These are phyloP conservation scores for Arabis alpina DNA, from an alignment of 345 rosid species.

Conservation along the genomic window DNA sequence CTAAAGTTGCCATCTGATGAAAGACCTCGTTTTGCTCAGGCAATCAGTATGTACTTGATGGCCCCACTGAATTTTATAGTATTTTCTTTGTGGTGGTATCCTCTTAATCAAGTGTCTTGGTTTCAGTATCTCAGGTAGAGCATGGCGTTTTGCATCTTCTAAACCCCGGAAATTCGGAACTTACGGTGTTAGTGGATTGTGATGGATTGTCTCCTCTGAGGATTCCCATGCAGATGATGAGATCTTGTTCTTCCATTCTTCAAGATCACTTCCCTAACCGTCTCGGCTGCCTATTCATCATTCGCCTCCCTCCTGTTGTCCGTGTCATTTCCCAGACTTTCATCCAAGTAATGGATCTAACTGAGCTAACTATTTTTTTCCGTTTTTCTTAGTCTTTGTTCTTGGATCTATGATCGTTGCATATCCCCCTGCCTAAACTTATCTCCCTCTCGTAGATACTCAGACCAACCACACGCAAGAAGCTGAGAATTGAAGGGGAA, in stretches of 20 bases:
- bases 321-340: constrained; percentile 88
- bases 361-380: not conserved
- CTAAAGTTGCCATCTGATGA: constrained; percentile 63
- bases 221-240: constrained; percentile 90
- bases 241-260: constrained; percentile 81
- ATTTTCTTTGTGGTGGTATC: constrained; percentile 3
- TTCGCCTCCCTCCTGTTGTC: constrained; percentile 86
- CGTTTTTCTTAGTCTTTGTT: constrained; percentile 6
- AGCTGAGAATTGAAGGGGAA: constrained; percentile 84
- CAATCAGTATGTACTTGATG: constrained; percentile 66
- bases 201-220: constrained; percentile 79
- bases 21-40: constrained; percentile 88
- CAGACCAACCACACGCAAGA: constrained; percentile 76
- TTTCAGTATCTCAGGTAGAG: constrained; percentile 94
- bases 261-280: constrained; percentile 92
- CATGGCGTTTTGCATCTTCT: constrained; percentile 69
- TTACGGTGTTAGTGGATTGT: constrained; percentile 89
- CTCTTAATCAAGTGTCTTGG: not conserved
- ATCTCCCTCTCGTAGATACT: constrained; percentile 57
- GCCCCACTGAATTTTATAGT: not conserved
- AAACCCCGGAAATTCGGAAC: constrained; percentile 60
- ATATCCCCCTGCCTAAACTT: constrained; percentile 13
- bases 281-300: constrained; percentile 80
- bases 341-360: constrained; percentile 61
- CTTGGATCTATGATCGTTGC: not conserved